Base-by-base conservation (phyloP, 768 basidiomycete genomes). In the Agaricus sinodeliciosus region DNA sequence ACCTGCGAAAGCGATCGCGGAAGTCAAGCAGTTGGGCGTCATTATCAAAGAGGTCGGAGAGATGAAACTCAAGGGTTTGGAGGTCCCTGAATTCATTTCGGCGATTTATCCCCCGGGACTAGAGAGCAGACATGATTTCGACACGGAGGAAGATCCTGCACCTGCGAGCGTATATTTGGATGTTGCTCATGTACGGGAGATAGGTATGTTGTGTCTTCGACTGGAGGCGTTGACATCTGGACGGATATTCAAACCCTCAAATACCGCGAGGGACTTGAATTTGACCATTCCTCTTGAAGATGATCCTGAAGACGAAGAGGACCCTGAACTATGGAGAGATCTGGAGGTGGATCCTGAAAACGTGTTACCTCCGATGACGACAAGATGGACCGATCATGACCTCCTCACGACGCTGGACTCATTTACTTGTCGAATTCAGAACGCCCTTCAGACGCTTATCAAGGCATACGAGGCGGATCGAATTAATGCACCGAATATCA, bases 21-120 rank as follows among this genome's bases (percentile, higher is more conserved):
- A 84, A 6, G 82, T 98, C 55, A 79, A 79, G 27, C 73, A 80
- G 19, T 74, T 94, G 60, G 85, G 85, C 0, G 73, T 92, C 35
- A 71, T 75, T 31, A 76, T 94, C 51, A 75, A 84, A 28, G 74
- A 77, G n/a, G 77, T 94, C 15, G 95, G 96, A 4, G 93, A 97
- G 68, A 78, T 85, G 57, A 93, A 91, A 65, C 80, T 98, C 57
- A 98, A 98, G 68, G 96, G 96, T 9, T 73, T 98, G 47, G 95
- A 98, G 68, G 76, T 90, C 0, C 91, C 93, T 1, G 95, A 97
- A 68, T 76, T 79, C 57, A 73, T 98, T 18, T 89, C 91, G n/a
- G 66, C 85, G 15, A 75, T 97, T 42, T 98, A 91, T 66, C 92
- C 95, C 0, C 72, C 66, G 22, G 78, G 80, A 3, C 72, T 98